Evolutionary conservation across 2,329 filamentous ascomycete genomes (phyloP).

Genomic region (Didymella segeticola): DNA sequence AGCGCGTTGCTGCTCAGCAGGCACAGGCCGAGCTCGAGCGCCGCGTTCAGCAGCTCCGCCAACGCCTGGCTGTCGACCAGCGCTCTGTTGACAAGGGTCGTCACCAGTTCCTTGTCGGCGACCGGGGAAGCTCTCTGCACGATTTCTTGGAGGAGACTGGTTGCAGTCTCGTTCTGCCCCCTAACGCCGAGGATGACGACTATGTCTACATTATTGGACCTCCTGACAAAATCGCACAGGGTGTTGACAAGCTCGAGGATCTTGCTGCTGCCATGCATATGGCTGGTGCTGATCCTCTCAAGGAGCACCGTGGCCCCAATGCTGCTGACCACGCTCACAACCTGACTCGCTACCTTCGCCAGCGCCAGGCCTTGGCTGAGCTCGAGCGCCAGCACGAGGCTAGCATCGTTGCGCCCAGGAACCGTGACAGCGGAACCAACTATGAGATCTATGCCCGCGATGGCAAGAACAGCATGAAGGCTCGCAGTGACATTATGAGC

Average conservation of each 20-base stretch:
- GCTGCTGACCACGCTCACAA: slow-evolving; percentile 81
- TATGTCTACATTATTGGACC: slow-evolving; percentile 86
- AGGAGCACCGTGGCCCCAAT: slow-evolving; percentile 77
- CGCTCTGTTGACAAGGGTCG: slow-evolving; percentile 82
- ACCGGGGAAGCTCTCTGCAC: slow-evolving; percentile 78
- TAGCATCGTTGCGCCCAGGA: slow-evolving; percentile 82
- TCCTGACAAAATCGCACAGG: slow-evolving; percentile 72
- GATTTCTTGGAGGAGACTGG: slow-evolving; percentile 91
- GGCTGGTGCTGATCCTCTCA: slow-evolving; percentile 80
- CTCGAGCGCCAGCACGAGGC: slow-evolving; percentile 81
- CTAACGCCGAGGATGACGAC: slow-evolving; percentile 78
- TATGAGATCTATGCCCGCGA: slow-evolving; percentile 92
- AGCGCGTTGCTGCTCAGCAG: slow-evolving; percentile 80
- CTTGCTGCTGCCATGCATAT: slow-evolving; percentile 87
- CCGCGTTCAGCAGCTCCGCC: slow-evolving; percentile 75
- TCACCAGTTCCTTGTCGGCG: slow-evolving; percentile 94
- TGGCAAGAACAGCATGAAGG: slow-evolving; percentile 80
- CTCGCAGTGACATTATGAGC: slow-evolving; percentile 75
- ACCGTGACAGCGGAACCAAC: slow-evolving; percentile 71
- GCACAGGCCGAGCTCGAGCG: slow-evolving; percentile 82
- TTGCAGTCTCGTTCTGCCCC: slow-evolving; percentile 83
- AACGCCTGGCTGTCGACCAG: slow-evolving; percentile 78
- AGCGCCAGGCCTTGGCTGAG: slow-evolving; percentile 80
- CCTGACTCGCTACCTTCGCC: slow-evolving; percentile 84
- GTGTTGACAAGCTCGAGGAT: slow-evolving; percentile 84